These are phyloP conservation scores for Penicillium freii DNA, from an alignment of 2,329 filamentous ascomycete species.

Conservation along the genomic window DNA sequence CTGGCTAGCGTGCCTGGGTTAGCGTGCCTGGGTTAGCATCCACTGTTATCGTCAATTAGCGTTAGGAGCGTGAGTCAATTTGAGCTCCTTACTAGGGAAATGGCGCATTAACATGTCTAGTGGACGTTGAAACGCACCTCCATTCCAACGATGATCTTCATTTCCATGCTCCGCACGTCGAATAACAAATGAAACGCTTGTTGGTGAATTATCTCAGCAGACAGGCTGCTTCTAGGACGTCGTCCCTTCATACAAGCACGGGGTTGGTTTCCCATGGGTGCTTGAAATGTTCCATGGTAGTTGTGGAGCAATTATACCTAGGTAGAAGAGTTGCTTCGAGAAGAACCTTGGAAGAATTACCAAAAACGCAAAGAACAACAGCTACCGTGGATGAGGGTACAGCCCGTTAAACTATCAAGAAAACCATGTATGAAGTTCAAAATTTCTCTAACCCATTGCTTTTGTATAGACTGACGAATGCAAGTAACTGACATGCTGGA, in stretches of 20 bases:
- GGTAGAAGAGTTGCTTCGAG: neutral
- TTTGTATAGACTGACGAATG: conserved; percentile 31
- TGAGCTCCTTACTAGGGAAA: neutral
- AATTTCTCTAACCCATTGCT: conserved; percentile 30
- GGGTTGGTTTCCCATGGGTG: neutral
- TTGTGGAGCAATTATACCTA: neutral
- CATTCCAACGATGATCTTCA: neutral
- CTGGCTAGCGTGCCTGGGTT: too few species aligned
- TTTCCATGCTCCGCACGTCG: neutral
- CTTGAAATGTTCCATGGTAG: conserved; percentile 1
- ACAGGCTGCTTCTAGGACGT: neutral
- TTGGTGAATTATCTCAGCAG: neutral
- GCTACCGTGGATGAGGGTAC: neutral
- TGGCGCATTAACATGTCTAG: neutral
- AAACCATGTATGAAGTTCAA: conserved; percentile 1
- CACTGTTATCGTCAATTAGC: neutral
- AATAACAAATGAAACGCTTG: neutral
- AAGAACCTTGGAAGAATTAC: neutral
- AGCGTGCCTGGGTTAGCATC: neutral
- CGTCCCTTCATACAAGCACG: neutral
- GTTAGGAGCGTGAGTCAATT: neutral
- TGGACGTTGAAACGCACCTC: neutral
- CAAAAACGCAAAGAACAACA: neutral
- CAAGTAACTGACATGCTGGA: conserved; percentile 34
- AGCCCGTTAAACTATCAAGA: neutral